Evolutionary conservation across 306 rosid genomes (phyloP).

Genomic region (Morella rubra): DNA sequence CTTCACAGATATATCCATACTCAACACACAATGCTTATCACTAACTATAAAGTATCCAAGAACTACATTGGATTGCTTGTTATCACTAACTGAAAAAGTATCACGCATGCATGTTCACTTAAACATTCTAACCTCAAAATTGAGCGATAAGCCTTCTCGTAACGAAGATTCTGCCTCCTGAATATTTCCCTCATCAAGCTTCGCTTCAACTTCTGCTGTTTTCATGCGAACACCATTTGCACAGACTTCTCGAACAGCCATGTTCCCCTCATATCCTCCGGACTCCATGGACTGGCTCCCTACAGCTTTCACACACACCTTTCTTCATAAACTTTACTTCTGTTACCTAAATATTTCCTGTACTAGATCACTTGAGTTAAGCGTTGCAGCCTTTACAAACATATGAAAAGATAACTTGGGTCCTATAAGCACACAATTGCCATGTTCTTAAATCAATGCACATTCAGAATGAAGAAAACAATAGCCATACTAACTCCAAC

Average conservation of each 20-base stretch:
- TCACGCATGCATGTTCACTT: background rate
- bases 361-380: constrained; percentile 4
- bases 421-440: background rate
- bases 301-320: constrained; percentile 27
- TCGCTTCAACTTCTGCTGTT: constrained; percentile 68
- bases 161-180: constrained; percentile 84
- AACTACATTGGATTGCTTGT: background rate
- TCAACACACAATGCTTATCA: background rate
- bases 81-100: background rate
- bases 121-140: constrained; percentile 59
- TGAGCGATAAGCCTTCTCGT: constrained; percentile 84
- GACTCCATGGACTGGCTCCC: constrained; percentile 56
- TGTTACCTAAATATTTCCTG: constrained; percentile 20
- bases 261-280: constrained; percentile 32
- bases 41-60: background rate
- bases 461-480: background rate
- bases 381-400: constrained; percentile 5
- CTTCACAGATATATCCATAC: background rate
- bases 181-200: constrained; percentile 87
- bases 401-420: too few species aligned
- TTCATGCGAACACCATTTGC: constrained; percentile 70
- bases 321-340: constrained; percentile 35
- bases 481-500: background rate
- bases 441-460: background rate
- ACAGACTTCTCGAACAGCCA: constrained; percentile 44